Conservation (phyloP, 108 stramenopile genomes). For the Aurantiochytrium sp. region DNA sequence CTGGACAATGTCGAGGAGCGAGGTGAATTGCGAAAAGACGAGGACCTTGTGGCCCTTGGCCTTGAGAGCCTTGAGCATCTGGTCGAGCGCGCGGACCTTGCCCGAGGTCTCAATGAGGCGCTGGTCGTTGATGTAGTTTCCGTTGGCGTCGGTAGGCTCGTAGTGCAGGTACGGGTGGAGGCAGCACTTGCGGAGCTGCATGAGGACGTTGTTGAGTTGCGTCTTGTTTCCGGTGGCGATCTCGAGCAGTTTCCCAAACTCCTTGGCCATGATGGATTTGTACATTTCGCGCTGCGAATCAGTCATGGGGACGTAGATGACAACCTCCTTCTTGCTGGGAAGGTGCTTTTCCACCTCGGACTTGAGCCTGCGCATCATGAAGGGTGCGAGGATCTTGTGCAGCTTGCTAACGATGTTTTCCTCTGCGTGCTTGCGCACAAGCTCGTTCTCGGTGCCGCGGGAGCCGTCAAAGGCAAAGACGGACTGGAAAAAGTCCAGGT, state of each 20-base stretch:
- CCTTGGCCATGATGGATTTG: conserved; percentile 57
- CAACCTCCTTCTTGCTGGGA: conserved; percentile 81
- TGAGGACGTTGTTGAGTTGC: conserved; percentile 75
- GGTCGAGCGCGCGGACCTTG: conserved; percentile 82
- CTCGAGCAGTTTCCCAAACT: background rate
- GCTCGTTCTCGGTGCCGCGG: conserved; percentile 46
- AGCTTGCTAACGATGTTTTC: conserved; percentile 84
- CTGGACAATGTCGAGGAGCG: conserved; percentile 80
- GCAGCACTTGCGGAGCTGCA: conserved; percentile 86
- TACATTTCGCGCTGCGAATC: conserved; percentile 79
- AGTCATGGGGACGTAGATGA: conserved; percentile 74
- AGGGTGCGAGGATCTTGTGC: conserved; percentile 81
- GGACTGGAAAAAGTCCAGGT: conserved; percentile 87
- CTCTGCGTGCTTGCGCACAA: conserved; percentile 64
- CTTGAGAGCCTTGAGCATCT: conserved; percentile 80
- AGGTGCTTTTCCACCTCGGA: conserved; percentile 76
- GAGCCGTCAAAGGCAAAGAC: conserved; percentile 69
- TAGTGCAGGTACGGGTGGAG: conserved; percentile 82
- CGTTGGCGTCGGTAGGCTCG: conserved; percentile 73
- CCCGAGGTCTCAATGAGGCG: conserved; percentile 75
- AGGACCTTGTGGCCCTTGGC: conserved; percentile 84
- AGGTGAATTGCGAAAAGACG: conserved; percentile 93
- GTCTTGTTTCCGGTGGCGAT: conserved; percentile 33
- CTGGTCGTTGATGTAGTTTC: conserved; percentile 58
- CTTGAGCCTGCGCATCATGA: conserved; percentile 86